Percentiles rank a stretch among this genome's conserved stretches.
These are phyloP conservation scores for Trichoderma asperellum DNA, from an alignment of 2,329 filamentous ascomycete genomes.

Conservation along the genomic window DNA sequence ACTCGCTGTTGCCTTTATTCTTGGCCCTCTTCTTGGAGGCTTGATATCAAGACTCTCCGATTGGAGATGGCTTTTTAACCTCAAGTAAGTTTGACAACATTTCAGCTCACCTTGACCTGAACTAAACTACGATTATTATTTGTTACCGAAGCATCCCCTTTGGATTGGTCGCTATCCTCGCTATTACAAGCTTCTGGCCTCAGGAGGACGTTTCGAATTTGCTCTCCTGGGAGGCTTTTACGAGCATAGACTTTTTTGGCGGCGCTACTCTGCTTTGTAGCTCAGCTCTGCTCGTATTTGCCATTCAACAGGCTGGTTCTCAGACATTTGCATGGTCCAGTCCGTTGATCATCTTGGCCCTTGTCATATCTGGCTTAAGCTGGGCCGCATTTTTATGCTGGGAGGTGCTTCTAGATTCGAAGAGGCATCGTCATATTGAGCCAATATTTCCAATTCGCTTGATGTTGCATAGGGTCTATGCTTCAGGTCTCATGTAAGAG, in stretches of 20 bases:
- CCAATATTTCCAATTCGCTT: constrained; percentile 60
- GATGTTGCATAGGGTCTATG: constrained; percentile 54
- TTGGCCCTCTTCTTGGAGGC: constrained; percentile 63
- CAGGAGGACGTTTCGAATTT: constrained; percentile 42
- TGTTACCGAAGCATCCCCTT: constrained; percentile 51
- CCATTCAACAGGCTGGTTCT: constrained; percentile 60
- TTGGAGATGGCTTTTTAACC: constrained; percentile 65
- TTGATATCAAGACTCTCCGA: constrained; percentile 55
- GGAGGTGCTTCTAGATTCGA: constrained; percentile 52
- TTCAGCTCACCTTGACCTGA: background rate
- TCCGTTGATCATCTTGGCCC: constrained; percentile 52
- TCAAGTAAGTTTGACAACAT: constrained; percentile 54
- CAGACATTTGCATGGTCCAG: constrained; percentile 57
- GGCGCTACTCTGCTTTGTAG: constrained; percentile 54
- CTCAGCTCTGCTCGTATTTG: constrained; percentile 59
- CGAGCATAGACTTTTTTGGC: constrained; percentile 57
- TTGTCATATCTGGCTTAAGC: constrained; percentile 53
- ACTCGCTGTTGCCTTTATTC: constrained; percentile 60
- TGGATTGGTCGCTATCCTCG: constrained; percentile 51
- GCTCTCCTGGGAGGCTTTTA: constrained; percentile 49
- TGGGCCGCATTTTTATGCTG: constrained; percentile 56
- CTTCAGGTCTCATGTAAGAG: constrained; percentile 54
- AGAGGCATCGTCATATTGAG: constrained; percentile 48
- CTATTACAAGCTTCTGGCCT: constrained; percentile 54
- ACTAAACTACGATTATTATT: constrained; percentile 26